Evolutionary conservation across 345 rosid genomes (phyloP), one percentile per base, ranked within the genome.

Genomic region (Aethionema arabicum): DNA sequence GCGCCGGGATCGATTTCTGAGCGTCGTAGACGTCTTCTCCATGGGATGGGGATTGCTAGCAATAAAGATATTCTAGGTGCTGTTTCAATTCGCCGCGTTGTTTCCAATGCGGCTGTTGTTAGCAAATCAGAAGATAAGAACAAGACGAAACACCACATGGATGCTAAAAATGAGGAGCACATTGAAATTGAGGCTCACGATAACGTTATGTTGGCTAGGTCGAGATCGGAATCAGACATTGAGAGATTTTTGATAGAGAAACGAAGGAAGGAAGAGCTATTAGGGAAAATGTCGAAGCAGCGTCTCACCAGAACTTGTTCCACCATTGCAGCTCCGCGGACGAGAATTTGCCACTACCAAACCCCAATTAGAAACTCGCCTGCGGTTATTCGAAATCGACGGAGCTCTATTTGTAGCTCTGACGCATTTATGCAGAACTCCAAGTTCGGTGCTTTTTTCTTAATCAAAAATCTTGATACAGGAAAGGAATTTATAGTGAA

Each of bases 391-490:
- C 62, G 37, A 30, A 79, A 66, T 44, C 74, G 53, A 8, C 58
- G 48, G 63, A 78, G 32, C 0, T 61, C 65, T 16, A 75, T 44
- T 5, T 58, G 65, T 5, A 48, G 47, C 21, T 75, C 56, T 10
- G 59, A 46, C 4, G 68, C 63, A 5, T 55, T 78, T 45, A 63
- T 83, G 0, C 76, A 90, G 6, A 62, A 69, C 8, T 67, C 47
- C 2, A 63, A 64, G 6, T 69, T 84, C 7, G 84, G 85, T 8
- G 87, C 95, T 7, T 85, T 87, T 52, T 84, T 85, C 84, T 65
- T 93, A 67, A 90, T 90, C 11, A 93, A 85, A 82, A 90, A 87
- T 64, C 75, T 93, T 67, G 99, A 93, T 14, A 93, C 96, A 0
- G 97, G 96, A 0, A 85, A 82, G 32, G 99, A 90, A 41, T 87